Base-by-base conservation (phyloP, 345 rosid species). In the Hypericum perforatum region DNA sequence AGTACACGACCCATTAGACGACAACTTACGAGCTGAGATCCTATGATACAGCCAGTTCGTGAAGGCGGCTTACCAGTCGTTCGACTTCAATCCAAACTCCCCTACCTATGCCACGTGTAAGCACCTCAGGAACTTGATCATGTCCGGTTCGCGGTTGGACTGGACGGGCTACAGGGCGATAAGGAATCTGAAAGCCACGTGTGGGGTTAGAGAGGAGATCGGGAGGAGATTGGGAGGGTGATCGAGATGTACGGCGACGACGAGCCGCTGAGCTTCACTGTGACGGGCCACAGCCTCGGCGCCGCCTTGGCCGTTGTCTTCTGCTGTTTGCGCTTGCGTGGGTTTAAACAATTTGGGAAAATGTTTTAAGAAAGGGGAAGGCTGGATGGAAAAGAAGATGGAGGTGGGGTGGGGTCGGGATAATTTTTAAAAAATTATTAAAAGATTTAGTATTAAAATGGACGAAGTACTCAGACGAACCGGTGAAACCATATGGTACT, bases 261-360 rank as follows among this genome's bases (percentile, higher is more conserved):
- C 8, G 63, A 82, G 75, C 85, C 84, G 0, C 63, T 91, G 6
- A 91, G 98, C 53, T 57, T 91, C 60, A 91, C 98, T 42, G 71
- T 91, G 47, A 87, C 95, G 4, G 98, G 98, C 5, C 98, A 91
- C 62, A 87, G 98, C 42, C 76, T 91, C 5, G 98, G 98, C 3
- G 98, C 98, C 0, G 98, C 98, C 9, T 76, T 91, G 3, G 96
- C 96, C 0, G n/a, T n/a, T n/a, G n/a, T n/a, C n/a, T n/a, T n/a
- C n/a, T n/a, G n/a, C n/a, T n/a, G n/a, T n/a, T n/a, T n/a, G n/a
- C n/a, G n/a, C n/a, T n/a, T n/a, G n/a, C n/a, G n/a, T n/a, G n/a
- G n/a, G n/a, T n/a, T n/a, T n/a, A n/a, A n/a, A n/a, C n/a, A n/a
- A n/a, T n/a, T n/a, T n/a, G n/a, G n/a, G n/a, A n/a, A n/a, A n/a